Base-by-base conservation (phyloP, 148 eudicot species). In the Rhododendron kiyosumense region DNA sequence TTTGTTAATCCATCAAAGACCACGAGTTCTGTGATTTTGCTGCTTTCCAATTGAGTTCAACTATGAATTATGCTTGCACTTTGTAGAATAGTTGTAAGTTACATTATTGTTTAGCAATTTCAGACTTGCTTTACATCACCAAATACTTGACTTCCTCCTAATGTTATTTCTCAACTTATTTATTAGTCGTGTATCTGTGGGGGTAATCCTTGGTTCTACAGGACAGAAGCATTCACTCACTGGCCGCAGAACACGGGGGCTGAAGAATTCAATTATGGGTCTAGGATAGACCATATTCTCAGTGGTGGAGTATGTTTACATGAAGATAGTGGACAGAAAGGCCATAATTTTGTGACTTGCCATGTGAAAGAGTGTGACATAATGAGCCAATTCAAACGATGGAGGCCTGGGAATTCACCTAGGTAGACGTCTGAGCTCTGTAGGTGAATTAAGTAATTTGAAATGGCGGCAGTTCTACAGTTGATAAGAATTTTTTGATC, bases 231-330 rank as follows among this genome's bases (percentile, higher is more conserved):
- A 83, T 97, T 89, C 88, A 93, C 99, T 26, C 95, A 95, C 88
- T 97, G 98, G 98, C 88, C 96, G 10, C 93, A 93, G 69, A 95
- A 92, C 86, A 92, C 93, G 26, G 99, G 99, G 45, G 98, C 94
- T 71, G 99, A 97, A 88, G 95, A 90, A 87, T 97, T 97, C 85
- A 95, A 97, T 83, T 97, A 82, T 91, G 99, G 99, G 51, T 86
- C 97, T 85, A 94, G 99, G 89, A 97, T 97, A 89, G 99, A 97
- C 89, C 99, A 95, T 89, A 92, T 97, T 57, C 93, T 97, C 79
- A 87, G 92, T 89, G 93, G 93, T 90, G 94, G 98, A 81, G 74
- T 85, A 84, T 97, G 99, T 91, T 88, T 97, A 82, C 99, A 95
- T 88, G 83, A 87, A 83, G 88, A 88, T 34, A 61, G 87, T 84